Base-by-base conservation (phyloP, 2,329 filamentous ascomycete genomes). In the Penicillium digitatum region DNA sequence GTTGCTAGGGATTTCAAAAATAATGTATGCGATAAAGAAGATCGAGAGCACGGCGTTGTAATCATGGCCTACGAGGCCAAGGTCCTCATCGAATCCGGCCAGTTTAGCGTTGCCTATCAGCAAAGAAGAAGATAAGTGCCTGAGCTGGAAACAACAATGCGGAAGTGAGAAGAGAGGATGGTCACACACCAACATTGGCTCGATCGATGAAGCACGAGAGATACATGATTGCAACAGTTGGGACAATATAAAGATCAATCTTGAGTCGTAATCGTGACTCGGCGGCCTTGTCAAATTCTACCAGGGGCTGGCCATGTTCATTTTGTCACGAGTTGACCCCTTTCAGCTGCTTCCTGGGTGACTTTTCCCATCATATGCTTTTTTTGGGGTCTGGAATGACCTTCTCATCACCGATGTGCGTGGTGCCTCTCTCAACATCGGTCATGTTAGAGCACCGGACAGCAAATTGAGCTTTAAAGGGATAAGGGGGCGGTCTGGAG, bases 151-250 rank as follows among this genome's bases (percentile, higher is more conserved):
- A 40, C 2, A 5, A 14, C 8, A 11, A 16, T 14, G 3, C 0
- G 4, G 6, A 37, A 24, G n/a, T 5, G 8, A 29, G 12, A 22
- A 14, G 7, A 12, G 8, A 9, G 26, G 10, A 12, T n/a, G 7
- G 20, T 32, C 16, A 52, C 57, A 9, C 66, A 85, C 86, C 87
- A 35, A 90, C 86, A 58, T 89, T 89, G 24, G 86, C 84, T n/a
- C 87, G 79, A 63, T 89, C 87, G 59, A 89, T 88, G 71, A 88
- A 89, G 72, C 86, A 88, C 64, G 89, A 88, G 0, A 89, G 78
- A 63, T 89, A 89, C 3, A 89, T 73, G 0, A 88, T 54, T 0
- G 85, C 74, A 0, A 88, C 85, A 0, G 83, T 87, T 0, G 87
- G 87, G 0, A 89, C 76, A 42, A 88, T 81, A 62, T 77, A 81